phyloP scores from a whole-genome alignment of 352 stramenopile species.

The Globisporangium middletonii region DNA sequence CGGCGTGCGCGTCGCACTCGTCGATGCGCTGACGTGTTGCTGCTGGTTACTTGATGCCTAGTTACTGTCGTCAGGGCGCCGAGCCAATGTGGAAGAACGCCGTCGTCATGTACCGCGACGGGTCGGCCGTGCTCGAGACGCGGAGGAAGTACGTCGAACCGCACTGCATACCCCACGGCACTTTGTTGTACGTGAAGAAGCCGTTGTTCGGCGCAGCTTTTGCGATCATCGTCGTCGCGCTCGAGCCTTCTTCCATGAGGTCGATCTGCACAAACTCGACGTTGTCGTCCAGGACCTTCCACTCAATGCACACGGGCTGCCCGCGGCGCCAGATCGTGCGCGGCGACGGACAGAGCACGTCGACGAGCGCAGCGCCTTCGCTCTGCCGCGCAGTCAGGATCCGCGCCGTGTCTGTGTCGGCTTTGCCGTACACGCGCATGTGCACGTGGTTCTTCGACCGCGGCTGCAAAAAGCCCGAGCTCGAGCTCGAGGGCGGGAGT shows the following conservation, averaged over 20 bases:
- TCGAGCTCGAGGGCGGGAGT: slow-evolving; percentile 12
- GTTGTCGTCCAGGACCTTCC: slow-evolving; percentile 49
- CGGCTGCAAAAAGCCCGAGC: slow-evolving; percentile 9
- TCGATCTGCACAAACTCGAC: slow-evolving; percentile 58
- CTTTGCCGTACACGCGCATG: slow-evolving; percentile 55
- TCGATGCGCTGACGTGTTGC: neutral
- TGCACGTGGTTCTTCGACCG: slow-evolving; percentile 33
- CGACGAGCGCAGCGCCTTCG: slow-evolving; percentile 34
- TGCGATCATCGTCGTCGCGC: slow-evolving; percentile 60
- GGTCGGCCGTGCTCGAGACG: slow-evolving; percentile 35
- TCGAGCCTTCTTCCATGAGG: slow-evolving; percentile 55
- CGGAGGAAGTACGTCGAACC: slow-evolving; percentile 77
- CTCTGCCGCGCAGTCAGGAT: slow-evolving; percentile 23
- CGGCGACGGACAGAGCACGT: slow-evolving; percentile 27
- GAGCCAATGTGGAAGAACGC: slow-evolving; percentile 68
- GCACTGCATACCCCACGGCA: slow-evolving; percentile 81
- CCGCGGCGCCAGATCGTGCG: slow-evolving; percentile 70
- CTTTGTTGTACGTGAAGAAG: slow-evolving; percentile 60
- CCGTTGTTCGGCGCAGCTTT: slow-evolving; percentile 58
- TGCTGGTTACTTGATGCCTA: neutral
- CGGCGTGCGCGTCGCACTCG: neutral
- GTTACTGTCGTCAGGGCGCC: slow-evolving; percentile 12
- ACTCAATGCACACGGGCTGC: slow-evolving; percentile 65
- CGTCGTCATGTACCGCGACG: slow-evolving; percentile 49
- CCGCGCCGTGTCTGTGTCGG: slow-evolving; percentile 12